phyloP scores from a whole-genome alignment of 1,284 basidiomycete genomes.

The Ceratobasidium sp. region DNA sequence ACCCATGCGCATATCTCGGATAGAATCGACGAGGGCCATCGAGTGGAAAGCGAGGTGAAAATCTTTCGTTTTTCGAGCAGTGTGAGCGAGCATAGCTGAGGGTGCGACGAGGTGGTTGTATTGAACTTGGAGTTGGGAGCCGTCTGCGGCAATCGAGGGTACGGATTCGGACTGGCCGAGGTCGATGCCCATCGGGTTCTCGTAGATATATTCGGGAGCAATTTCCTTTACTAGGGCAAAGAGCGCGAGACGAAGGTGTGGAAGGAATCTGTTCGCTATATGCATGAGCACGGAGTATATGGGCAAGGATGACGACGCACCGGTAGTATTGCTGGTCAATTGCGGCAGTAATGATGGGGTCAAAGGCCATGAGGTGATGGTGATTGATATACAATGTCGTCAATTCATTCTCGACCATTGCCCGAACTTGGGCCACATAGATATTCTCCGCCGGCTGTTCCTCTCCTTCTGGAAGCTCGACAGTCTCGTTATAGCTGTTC shows the following conservation, averaged over 20 bases:
- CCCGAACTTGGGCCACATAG: constrained; percentile 91
- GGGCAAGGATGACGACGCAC: constrained; percentile 45
- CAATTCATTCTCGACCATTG: constrained; percentile 90
- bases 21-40: constrained; percentile 92
- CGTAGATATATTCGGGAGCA: constrained; percentile 92
- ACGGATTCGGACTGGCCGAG: constrained; percentile 52
- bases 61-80: constrained; percentile 67
- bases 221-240: constrained; percentile 88
- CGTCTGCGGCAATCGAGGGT: constrained; percentile 41
- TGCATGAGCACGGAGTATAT: background rate
- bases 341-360: constrained; percentile 91
- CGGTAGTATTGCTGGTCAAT: constrained; percentile 96
- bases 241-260: constrained; percentile 90
- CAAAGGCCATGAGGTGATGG: constrained; percentile 85
- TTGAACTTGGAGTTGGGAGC: constrained; percentile 63
- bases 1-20: constrained; percentile 93
- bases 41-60: constrained; percentile 97
- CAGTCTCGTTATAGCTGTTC: constrained; percentile 40
- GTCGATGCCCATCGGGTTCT: constrained; percentile 58
- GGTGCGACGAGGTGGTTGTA: constrained; percentile 80
- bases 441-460: constrained; percentile 64
- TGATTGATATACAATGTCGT: constrained; percentile 98
- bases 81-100: constrained; percentile 55
- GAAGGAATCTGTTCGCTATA: constrained; percentile 68
- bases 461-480: constrained; percentile 55